Base-by-base conservation (phyloP, 2,329 filamentous ascomycete genomes). In the Phaeosphaeria sp. region DNA sequence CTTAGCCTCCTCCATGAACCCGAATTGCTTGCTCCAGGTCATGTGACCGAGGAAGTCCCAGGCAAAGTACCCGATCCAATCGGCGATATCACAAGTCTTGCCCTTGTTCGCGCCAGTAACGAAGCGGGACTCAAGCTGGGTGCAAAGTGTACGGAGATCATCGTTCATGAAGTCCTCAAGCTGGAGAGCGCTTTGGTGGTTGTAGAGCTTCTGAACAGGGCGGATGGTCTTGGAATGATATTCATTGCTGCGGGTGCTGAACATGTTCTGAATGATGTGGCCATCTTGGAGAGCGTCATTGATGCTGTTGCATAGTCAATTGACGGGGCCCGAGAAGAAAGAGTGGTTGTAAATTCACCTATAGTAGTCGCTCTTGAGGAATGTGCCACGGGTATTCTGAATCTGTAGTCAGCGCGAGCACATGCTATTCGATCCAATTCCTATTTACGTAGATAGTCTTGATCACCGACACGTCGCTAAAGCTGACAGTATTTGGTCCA, bases 1-100 rank as follows among this genome's bases (percentile, higher is more conserved):
- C 18, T 65, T 63, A 0, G 76, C 79, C 46, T 73, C 60, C 52
- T 81, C 74, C 48, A 81, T 70, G 61, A 81, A 81, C 0, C 79
- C 80, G 7, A 80, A 69, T n/a, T 72, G 72, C 59, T 76, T 74
- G 18, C 73, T 72, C 59, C 79, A 81, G 0, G 75, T 78, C 52
- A 81, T 65, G 43, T 80, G 74, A 1, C 77, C 76, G 0, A 82
- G 63, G 6, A 80, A 66, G 44, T 67, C 64, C 61, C 64, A 70
- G 22, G 69, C 60, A 54, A 73, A 72, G 52, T 62, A 75, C 6
- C 65, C 72, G 30, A 75, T 69, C 73, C 71, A 74, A 30, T 74
- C 68, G 3, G 68, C 64, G 23, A 75, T 71, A 55, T 73, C 71
- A 60, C 69, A 72, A 1, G 69, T 66, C 51, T 69, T 69, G 25